A percentile compares a stretch with the other conserved stretches of the same genome.
phyloP scores from a whole-genome alignment of 2,329 filamentous ascomycete species.

The Colletotrichum incanum region DNA sequence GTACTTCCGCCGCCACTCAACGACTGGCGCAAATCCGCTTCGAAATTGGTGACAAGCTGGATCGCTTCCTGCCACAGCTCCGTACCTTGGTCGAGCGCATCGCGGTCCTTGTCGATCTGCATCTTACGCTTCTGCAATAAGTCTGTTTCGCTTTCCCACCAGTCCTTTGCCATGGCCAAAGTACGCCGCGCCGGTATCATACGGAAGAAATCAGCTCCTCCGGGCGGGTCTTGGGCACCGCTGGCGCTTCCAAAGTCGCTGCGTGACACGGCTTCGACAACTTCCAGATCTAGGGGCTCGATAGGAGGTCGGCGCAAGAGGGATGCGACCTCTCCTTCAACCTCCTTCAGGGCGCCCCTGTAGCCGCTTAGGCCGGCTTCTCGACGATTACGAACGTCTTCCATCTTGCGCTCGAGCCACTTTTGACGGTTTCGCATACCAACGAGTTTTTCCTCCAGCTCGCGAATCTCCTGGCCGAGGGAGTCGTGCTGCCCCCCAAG shows the following conservation, averaged over 20 bases:
- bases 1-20: slow-evolving; percentile 58
- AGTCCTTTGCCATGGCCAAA: slow-evolving; percentile 78
- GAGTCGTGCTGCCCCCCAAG: slow-evolving; percentile 69
- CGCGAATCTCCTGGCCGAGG: slow-evolving; percentile 75
- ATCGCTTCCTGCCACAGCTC: slow-evolving; percentile 77
- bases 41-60: slow-evolving; percentile 74
- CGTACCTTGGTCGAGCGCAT: slow-evolving; percentile 78
- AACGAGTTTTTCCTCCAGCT: slow-evolving; percentile 75
- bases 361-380: slow-evolving; percentile 83
- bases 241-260: slow-evolving; percentile 45
- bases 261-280: slow-evolving; percentile 22
- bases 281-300: slow-evolving; percentile 63
- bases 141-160: slow-evolving; percentile 77
- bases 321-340: slow-evolving; percentile 73
- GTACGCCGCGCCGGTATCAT: slow-evolving; percentile 78
- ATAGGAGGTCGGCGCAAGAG: slow-evolving; percentile 74
- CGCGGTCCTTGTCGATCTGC: slow-evolving; percentile 73
- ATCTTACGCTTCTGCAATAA: slow-evolving; percentile 69
- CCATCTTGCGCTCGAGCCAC: slow-evolving; percentile 73
- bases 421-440: slow-evolving; percentile 73
- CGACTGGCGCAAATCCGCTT: slow-evolving; percentile 71
- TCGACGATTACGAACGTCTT: slow-evolving; percentile 74
- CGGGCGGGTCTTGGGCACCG: slow-evolving; percentile 50
- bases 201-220: slow-evolving; percentile 67
- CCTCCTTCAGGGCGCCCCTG: slow-evolving; percentile 75